Conservation (phyloP, 2,329 filamentous ascomycete genomes). For the Aspergillus bombycis region DNA sequence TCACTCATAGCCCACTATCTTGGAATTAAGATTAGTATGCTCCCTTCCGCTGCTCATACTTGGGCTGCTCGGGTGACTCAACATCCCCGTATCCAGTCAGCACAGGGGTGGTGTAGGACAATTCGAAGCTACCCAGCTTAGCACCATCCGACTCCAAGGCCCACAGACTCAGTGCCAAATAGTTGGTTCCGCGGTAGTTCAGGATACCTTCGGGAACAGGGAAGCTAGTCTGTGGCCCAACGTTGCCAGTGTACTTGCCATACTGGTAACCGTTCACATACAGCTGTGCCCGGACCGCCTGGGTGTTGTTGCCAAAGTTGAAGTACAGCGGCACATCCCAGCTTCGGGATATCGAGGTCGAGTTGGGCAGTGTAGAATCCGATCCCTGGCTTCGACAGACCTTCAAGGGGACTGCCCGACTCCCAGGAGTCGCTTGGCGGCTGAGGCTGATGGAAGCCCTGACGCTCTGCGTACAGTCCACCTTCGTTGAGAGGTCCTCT, state of each 20-base stretch:
- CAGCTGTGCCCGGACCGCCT: conserved; percentile 61
- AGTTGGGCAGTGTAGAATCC: conserved; percentile 57
- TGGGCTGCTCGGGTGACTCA: conserved; percentile 49
- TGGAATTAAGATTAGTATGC: conserved; percentile 50
- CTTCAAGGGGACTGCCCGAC: conserved; percentile 41
- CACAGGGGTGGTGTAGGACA: conserved; percentile 55
- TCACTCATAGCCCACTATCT: neutral
- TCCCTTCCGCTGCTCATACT: conserved; percentile 51
- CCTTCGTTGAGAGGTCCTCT: conserved; percentile 63
- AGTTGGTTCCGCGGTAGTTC: conserved; percentile 72
- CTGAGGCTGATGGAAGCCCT: conserved; percentile 59
- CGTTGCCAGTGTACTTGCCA: conserved; percentile 67
- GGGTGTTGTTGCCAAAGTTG: conserved; percentile 49
- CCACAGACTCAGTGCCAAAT: conserved; percentile 70
- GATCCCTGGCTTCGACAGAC: conserved; percentile 52
- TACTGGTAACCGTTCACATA: conserved; percentile 80
- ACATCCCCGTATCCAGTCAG: conserved; percentile 55
- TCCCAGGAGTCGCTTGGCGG: conserved; percentile 44
- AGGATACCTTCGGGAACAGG: conserved; percentile 75
- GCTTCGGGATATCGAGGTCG: conserved; percentile 53
- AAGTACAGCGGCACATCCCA: conserved; percentile 62
- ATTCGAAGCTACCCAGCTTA: conserved; percentile 57
- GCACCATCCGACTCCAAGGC: conserved; percentile 61
- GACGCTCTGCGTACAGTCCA: conserved; percentile 57
- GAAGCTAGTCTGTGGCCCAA: conserved; percentile 74